These are phyloP conservation scores for Keithomyces neogunnii DNA, from an alignment of 2,329 filamentous ascomycete genomes.

Conservation along the genomic window DNA sequence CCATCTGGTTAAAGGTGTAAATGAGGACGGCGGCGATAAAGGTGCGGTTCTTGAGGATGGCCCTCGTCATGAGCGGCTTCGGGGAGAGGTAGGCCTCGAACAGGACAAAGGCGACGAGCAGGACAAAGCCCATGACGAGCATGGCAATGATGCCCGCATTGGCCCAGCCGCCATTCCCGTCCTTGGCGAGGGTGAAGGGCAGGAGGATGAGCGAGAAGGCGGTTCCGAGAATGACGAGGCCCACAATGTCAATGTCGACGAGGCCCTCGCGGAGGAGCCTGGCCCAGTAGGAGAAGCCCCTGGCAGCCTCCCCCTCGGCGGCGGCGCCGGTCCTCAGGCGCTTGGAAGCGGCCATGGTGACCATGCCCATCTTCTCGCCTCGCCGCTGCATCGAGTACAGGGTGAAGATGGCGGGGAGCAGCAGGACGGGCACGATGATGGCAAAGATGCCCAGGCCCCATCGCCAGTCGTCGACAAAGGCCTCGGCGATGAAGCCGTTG, in stretches of 20 bases:
- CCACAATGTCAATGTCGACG: neutral
- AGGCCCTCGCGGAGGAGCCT: neutral
- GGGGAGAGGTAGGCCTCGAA: slow-evolving; percentile 25
- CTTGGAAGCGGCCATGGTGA: slow-evolving; percentile 22
- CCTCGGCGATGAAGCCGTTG: slow-evolving; percentile 33
- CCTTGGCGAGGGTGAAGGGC: slow-evolving; percentile 46
- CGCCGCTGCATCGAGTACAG: slow-evolving; percentile 50
- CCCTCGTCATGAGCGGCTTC: slow-evolving; percentile 23
- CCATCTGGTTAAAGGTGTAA: slow-evolving; percentile 23
- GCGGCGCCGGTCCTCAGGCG: neutral
- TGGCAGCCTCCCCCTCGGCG: neutral
- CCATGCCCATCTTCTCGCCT: slow-evolving; percentile 43
- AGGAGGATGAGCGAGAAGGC: slow-evolving; percentile 53
- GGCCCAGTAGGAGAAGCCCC: neutral
- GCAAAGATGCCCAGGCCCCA: slow-evolving; percentile 57
- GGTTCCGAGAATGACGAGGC: slow-evolving; percentile 39
- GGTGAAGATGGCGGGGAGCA: slow-evolving; percentile 46
- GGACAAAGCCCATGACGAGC: slow-evolving; percentile 9
- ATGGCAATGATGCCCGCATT: slow-evolving; percentile 12
- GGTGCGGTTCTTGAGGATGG: slow-evolving; percentile 20
- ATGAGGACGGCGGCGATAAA: slow-evolving; percentile 15
- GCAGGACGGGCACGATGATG: slow-evolving; percentile 50
- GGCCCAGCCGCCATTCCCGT: slow-evolving; percentile 24
- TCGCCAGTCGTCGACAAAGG: slow-evolving; percentile 39
- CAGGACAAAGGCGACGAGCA: slow-evolving; percentile 23